Conservation (phyloP, 352 stramenopile genomes). For the Globisporangium rhizosaccharum region DNA sequence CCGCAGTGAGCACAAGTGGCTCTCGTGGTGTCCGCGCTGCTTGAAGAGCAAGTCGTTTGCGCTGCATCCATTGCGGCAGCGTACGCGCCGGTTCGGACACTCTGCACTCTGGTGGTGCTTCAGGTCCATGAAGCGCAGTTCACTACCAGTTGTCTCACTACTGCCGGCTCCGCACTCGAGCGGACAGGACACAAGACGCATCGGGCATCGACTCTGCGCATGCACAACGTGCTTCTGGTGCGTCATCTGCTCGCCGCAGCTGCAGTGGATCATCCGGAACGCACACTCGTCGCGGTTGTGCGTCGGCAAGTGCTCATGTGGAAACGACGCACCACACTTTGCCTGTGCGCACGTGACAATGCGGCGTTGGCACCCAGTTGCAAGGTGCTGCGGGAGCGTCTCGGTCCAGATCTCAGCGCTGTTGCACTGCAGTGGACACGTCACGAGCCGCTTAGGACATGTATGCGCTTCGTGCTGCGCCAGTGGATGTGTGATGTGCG, state of each 20-base stretch:
- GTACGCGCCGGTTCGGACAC: constrained; percentile 44
- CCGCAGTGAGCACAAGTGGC: constrained; percentile 32
- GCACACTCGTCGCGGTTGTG: constrained; percentile 44
- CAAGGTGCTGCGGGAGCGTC: constrained; percentile 28
- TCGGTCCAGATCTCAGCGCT: constrained; percentile 41
- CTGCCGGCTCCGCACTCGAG: constrained; percentile 21
- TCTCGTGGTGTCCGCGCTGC: constrained; percentile 45
- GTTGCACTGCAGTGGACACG: constrained; percentile 31
- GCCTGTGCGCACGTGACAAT: constrained; percentile 34
- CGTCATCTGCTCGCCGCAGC: constrained; percentile 54
- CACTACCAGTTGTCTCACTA: neutral
- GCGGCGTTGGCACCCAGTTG: constrained; percentile 30
- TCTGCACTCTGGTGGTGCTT: constrained; percentile 40
- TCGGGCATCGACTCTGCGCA: constrained; percentile 26
- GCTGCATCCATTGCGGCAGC: constrained; percentile 64
- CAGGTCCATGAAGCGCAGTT: constrained; percentile 32
- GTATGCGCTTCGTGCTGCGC: constrained; percentile 32
- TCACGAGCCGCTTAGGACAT: constrained; percentile 48
- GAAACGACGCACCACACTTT: constrained; percentile 37
- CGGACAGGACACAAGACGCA: constrained; percentile 51
- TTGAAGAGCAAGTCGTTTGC: constrained; percentile 32
- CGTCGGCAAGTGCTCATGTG: constrained; percentile 11
- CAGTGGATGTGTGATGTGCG: constrained; percentile 32
- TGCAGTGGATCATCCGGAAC: constrained; percentile 37
- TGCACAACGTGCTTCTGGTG: constrained; percentile 48